These are phyloP conservation scores for Erysimum cheiri DNA, from an alignment of 441 rosid genomes.

Conservation along the genomic window DNA sequence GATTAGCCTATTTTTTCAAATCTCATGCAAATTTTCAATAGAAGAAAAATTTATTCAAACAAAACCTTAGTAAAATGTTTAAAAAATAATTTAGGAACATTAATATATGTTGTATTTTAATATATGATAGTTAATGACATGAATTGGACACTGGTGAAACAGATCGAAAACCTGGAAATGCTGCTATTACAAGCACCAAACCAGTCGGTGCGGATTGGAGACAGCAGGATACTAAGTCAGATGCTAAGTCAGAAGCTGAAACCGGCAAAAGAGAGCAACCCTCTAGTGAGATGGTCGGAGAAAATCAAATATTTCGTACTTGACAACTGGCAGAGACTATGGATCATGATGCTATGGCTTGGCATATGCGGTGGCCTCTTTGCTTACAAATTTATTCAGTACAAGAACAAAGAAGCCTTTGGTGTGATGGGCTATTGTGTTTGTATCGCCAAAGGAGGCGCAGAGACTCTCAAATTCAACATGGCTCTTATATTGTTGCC, in stretches of 20 bases:
- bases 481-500: slow-evolving; percentile 90
- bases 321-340: slow-evolving; percentile 89
- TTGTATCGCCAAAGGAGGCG: slow-evolving; percentile 85
- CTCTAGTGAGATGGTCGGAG: slow-evolving; percentile 53
- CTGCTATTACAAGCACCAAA: slow-evolving; percentile 78
- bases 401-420: slow-evolving; percentile 56
- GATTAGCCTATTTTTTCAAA: no score
- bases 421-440: slow-evolving; percentile 85
- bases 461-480: slow-evolving; percentile 89
- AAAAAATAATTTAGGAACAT: not conserved
- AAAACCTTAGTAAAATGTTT: not conserved
- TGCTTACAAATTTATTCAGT: slow-evolving; percentile 71
- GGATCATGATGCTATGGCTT: slow-evolving; percentile 84
- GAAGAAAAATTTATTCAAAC: no score
- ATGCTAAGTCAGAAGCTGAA: slow-evolving; percentile 83
- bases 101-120: not conserved
- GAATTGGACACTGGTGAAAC: slow-evolving; percentile 36
- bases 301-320: slow-evolving; percentile 63
- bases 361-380: slow-evolving; percentile 68
- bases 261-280: slow-evolving; percentile 70
- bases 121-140: slow-evolving; percentile 25
- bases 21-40: no score
- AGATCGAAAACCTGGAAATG: slow-evolving; percentile 82
- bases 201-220: slow-evolving; percentile 69
- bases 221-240: slow-evolving; percentile 79